phyloP scores from a whole-genome alignment of 169 alveolate species.

The Babesia microti region DNA sequence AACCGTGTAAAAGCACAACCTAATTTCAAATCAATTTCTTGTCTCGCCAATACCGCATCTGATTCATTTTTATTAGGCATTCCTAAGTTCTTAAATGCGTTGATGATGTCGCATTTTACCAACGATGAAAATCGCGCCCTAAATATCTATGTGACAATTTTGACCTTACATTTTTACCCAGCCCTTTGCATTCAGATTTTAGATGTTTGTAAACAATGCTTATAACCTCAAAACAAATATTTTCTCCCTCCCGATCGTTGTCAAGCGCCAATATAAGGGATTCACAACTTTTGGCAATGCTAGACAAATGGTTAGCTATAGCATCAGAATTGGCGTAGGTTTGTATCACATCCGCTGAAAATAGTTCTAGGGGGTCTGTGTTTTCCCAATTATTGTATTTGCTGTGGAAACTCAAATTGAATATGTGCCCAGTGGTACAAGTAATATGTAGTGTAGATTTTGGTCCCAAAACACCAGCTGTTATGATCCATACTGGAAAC shows the following conservation, averaged over 20 bases:
- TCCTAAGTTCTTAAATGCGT: constrained; percentile 75
- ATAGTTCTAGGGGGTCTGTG: constrained; percentile 84
- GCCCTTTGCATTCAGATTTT: constrained; percentile 5
- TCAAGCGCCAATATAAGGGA: constrained; percentile 93
- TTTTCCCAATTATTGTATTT: constrained; percentile 82
- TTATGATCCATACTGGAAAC: neutral
- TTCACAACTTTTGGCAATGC: constrained; percentile 76
- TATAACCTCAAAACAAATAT: constrained; percentile 94
- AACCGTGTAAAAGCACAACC: constrained; percentile 67
- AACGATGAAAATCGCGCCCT: constrained; percentile 95
- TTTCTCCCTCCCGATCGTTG: constrained; percentile 99
- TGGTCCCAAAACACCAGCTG: neutral
- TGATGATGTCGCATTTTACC: constrained; percentile 78
- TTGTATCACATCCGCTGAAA: constrained; percentile 84
- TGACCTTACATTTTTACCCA: constrained; percentile 1
- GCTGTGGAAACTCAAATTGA: constrained; percentile 83
- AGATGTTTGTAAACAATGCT: constrained; percentile 43
- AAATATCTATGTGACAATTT: constrained; percentile 48
- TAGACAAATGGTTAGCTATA: constrained; percentile 71
- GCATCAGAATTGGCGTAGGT: constrained; percentile 63
- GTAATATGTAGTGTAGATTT: constrained; percentile 41
- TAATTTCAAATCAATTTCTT: constrained; percentile 84
- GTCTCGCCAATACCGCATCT: constrained; percentile 91
- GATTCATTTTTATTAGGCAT: constrained; percentile 84
- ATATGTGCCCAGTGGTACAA: constrained; percentile 89